phyloP scores from a whole-genome alignment of 1,284 basidiomycete species.

The Peniophora sp. region DNA sequence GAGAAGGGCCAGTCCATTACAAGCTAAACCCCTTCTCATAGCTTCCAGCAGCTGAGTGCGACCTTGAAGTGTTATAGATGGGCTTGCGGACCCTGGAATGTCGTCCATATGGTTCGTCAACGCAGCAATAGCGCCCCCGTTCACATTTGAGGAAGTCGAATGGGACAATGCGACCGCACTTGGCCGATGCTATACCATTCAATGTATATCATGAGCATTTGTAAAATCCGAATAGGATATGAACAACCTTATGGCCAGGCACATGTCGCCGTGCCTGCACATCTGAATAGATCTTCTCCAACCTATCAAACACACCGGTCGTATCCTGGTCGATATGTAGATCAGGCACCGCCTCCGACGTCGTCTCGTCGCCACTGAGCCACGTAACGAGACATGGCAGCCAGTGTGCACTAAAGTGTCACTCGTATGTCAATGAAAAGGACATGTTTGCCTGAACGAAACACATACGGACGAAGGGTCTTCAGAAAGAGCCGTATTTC shows the following conservation, averaged over 20 bases:
- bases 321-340: constrained; percentile 17
- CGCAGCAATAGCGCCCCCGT: not conserved
- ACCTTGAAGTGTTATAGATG: constrained; percentile 10
- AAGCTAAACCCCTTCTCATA: constrained; percentile 35
- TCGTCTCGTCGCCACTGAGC: constrained; percentile 21
- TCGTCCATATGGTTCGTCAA: not conserved
- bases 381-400: constrained; percentile 44
- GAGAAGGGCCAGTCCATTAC: constrained; percentile 46
- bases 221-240: not conserved
- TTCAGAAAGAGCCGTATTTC: constrained; percentile 54
- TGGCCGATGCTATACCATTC: not conserved
- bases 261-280: constrained; percentile 4
- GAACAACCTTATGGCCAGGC: constrained; percentile 7
- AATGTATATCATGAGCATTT: not conserved
- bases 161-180: not conserved
- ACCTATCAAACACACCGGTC: constrained; percentile 32
- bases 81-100: not conserved
- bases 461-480: constrained; percentile 55
- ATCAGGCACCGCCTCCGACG: not conserved
- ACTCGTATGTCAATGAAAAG: constrained; percentile 1
- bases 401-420: constrained; percentile 44
- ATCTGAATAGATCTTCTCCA: constrained; percentile 25
- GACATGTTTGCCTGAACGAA: too few species aligned
- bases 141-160: not conserved
- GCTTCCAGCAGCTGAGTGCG: constrained; percentile 32